Evolutionary conservation across 371 early-diverging fungal species (phyloP), one percentile per base, ranked within the genome.

Genomic region (Apophysomyces elegans): DNA sequence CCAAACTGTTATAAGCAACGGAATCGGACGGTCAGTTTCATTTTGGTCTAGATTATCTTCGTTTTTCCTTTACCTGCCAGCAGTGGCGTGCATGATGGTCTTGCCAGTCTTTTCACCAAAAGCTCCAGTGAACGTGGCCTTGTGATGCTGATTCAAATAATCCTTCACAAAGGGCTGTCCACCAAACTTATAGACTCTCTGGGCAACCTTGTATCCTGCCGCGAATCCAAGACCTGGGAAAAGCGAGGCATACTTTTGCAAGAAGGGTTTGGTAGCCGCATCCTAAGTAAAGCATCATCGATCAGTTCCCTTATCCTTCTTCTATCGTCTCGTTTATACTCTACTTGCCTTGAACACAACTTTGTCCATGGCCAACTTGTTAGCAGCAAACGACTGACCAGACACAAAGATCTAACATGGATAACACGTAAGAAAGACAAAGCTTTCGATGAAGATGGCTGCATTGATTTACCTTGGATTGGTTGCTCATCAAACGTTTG

Each of bases 221-320:
- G 99, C 99, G 72, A 93, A 97, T 13, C 98, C 98, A 56, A 98
- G 88, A 63, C 99, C 99, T 1, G 99, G 99, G 86, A 98, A 98
- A 56, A 98, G 85, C 12, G 96, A 95, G 14, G 92, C 74, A 76
- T 96, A 97, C 76, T 95, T 95, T 66, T 84, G 73, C n/a, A 93
- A 39, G 37, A 88, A 85, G 4, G 92, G 74, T 57, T 89, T 81
- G 63, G 75, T 67, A 47, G 92, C 91, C 9, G 95, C 95, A 59
- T 96, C 94, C 87, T 93, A 14, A 41, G 46, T 7, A 12, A 39
- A 13, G 36, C 35, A 26, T 16, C 16, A 61, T 61, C 13, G 35
- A 36, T 21, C 18, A 37, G 12, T 18, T 18, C 16, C 56, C 5
- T 59, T 65, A 38, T 59, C 45, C 9, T 32, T 12, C 5, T 44